phyloP scores from a whole-genome alignment of 768 basidiomycete species.

The Russula compacta region DNA sequence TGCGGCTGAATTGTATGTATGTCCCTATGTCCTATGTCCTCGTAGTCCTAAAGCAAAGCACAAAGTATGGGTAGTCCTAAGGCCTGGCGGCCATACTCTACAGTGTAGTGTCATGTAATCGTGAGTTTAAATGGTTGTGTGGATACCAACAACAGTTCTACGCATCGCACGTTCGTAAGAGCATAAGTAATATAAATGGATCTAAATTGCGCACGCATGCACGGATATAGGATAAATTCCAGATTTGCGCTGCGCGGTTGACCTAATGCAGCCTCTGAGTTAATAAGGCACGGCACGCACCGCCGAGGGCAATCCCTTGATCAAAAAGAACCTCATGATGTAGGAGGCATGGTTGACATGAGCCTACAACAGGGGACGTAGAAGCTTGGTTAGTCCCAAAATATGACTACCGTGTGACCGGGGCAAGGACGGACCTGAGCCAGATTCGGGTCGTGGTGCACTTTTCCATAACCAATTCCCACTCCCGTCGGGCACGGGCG shows the following conservation, averaged over 20 bases:
- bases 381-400: neutral
- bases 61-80: neutral
- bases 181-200: neutral
- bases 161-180: neutral
- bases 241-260: neutral
- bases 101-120: neutral
- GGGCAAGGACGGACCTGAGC: conserved; percentile 43
- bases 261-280: neutral
- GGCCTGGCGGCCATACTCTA: neutral
- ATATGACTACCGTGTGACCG: neutral
- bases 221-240: neutral
- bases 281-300: too few species aligned
- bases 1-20: neutral
- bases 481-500: conserved; percentile 26
- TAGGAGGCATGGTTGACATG: neutral
- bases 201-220: neutral
- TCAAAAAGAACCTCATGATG: neutral
- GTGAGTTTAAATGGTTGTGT: neutral
- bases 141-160: too few species aligned
- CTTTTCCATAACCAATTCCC: conserved; percentile 58
- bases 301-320: neutral
- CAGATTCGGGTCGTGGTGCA: conserved; percentile 50
- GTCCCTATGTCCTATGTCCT: neutral
- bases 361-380: neutral
- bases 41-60: neutral